Percentiles rank a stretch among this genome's conserved stretches.
Conservation (phyloP, 257 asterid species). For the Scutellaria baicalensis region DNA sequence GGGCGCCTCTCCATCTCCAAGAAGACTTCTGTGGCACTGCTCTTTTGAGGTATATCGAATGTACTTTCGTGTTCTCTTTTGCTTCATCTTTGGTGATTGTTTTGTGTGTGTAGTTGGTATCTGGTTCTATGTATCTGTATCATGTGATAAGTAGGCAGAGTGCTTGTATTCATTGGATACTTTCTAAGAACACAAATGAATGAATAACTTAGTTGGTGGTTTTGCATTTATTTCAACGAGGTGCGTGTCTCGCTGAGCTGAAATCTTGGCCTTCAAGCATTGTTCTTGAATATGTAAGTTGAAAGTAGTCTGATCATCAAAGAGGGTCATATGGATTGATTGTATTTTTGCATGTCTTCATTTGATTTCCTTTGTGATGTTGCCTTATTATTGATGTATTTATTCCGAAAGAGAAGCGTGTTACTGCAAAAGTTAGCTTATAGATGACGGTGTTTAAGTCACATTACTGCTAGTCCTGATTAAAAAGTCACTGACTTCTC, state of each 20-base stretch:
- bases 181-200: neutral
- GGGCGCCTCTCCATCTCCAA: constrained; percentile 90
- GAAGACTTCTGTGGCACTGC: constrained; percentile 99
- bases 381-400: neutral
- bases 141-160: neutral
- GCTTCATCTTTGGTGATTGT: neutral
- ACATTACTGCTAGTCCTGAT: neutral
- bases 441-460: neutral
- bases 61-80: neutral
- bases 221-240: neutral
- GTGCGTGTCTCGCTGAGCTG: neutral
- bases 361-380: neutral
- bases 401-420: neutral
- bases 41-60: constrained; percentile 63
- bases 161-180: neutral
- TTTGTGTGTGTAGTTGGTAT: neutral
- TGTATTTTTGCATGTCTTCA: neutral
- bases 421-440: neutral
- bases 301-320: neutral
- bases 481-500: neutral
- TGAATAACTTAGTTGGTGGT: neutral
- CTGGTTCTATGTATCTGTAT: neutral
- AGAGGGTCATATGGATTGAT: neutral
- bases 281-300: neutral
- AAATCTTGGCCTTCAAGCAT: neutral